phyloP scores from a whole-genome alignment of 2,329 filamentous ascomycete species.

The Sclerotiophoma versabilis region DNA sequence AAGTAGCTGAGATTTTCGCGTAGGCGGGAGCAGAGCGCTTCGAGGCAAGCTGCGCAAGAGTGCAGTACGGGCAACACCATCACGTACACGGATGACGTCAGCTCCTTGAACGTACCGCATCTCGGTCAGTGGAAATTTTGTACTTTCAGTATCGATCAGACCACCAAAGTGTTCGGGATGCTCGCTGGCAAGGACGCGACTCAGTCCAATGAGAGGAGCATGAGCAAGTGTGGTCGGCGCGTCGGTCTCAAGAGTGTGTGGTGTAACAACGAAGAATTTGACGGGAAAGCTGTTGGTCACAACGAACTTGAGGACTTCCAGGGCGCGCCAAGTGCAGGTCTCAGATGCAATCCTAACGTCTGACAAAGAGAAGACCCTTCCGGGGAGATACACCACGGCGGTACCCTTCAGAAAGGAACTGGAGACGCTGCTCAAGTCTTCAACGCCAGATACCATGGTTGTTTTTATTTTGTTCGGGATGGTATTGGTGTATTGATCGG shows the following conservation, averaged over 20 bases:
- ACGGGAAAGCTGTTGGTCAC: slow-evolving; percentile 5
- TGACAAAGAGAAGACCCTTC: slow-evolving; percentile 21
- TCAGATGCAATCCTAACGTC: slow-evolving; percentile 18
- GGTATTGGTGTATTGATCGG: slow-evolving; percentile 8
- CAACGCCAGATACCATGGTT: neutral
- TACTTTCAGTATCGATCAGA: slow-evolving; percentile 28
- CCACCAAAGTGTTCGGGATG: slow-evolving; percentile 50
- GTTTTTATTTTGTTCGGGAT: neutral
- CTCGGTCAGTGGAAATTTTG: slow-evolving; percentile 43
- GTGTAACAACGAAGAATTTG: slow-evolving; percentile 39
- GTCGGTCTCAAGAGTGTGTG: slow-evolving; percentile 26
- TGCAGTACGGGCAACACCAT: slow-evolving; percentile 11
- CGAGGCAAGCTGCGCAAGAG: slow-evolving; percentile 11
- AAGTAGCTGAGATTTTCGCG: slow-evolving; percentile 6
- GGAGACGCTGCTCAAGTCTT: neutral
- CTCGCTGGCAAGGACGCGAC: slow-evolving; percentile 50
- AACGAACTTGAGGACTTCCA: slow-evolving; percentile 7
- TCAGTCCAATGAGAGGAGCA: slow-evolving; percentile 46
- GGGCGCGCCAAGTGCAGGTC: slow-evolving; percentile 18
- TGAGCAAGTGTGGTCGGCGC: slow-evolving; percentile 39
- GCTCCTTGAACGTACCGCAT: slow-evolving; percentile 48
- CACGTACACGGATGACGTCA: slow-evolving; percentile 9
- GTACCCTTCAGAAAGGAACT: slow-evolving; percentile 2
- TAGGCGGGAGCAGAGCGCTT: slow-evolving; percentile 2
- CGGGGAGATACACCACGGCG: slow-evolving; percentile 15